phyloP scores from a whole-genome alignment of 2,329 filamentous ascomycete species.

The Stachybotrys echinatus region DNA sequence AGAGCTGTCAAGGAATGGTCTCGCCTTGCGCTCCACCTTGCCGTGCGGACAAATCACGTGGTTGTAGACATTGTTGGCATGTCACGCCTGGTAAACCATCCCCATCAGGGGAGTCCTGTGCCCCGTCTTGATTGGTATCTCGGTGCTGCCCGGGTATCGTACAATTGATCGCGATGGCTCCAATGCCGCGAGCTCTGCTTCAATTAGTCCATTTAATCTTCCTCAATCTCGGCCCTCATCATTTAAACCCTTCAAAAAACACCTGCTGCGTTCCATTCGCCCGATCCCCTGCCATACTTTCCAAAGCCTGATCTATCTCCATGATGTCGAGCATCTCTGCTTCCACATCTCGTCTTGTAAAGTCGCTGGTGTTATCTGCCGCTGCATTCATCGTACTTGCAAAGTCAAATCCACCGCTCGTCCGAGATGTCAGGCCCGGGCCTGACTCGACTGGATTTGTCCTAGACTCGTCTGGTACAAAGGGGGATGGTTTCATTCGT shows the following conservation, averaged over 20 bases:
- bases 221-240: constrained; percentile 13
- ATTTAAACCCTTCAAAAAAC: constrained; percentile 40
- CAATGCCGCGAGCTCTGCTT: constrained; percentile 8
- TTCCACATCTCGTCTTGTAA: constrained; percentile 49
- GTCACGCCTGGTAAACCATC: constrained; percentile 1
- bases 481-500: constrained; percentile 21
- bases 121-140: constrained; percentile 3
- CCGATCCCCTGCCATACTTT: constrained; percentile 44
- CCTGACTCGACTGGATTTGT: constrained; percentile 9
- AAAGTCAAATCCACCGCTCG: constrained; percentile 42
- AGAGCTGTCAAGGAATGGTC: constrained; percentile 68
- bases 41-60: constrained; percentile 48
- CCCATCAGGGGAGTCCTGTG: constrained; percentile 5
- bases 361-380: constrained; percentile 45
- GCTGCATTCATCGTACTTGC: constrained; percentile 45
- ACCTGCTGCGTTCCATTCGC: constrained; percentile 45
- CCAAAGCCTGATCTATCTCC: constrained; percentile 57
- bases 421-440: constrained; percentile 19
- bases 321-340: constrained; percentile 60
- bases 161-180: constrained; percentile 12
- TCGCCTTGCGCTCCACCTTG: constrained; percentile 74
- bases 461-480: constrained; percentile 15
- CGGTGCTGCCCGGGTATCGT: constrained; percentile 31
- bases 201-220: constrained; percentile 11
- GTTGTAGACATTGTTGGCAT: not conserved